Evolutionary conservation across 164 flowering plant species (phyloP).

Genomic region (Stephania japonica): DNA sequence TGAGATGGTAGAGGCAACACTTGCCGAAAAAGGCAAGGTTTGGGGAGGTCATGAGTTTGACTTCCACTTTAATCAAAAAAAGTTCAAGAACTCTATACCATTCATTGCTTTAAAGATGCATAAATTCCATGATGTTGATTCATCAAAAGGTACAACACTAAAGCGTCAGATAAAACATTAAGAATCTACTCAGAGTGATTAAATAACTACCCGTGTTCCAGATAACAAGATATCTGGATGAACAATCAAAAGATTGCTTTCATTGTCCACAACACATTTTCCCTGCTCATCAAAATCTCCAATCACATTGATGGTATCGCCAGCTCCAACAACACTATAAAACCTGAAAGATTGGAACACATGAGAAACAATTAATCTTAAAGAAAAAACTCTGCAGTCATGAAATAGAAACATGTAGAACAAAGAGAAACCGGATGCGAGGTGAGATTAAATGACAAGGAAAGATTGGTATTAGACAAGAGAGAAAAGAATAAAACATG

Average conservation of each 20-base stretch:
- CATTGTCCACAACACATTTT: conserved; percentile 60
- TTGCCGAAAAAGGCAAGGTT: too few relatives aligned
- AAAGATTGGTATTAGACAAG: too few relatives aligned
- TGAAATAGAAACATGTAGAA: too few relatives aligned
- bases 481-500: too few relatives aligned
- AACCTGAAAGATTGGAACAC: conserved; percentile 43
- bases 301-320: conserved; percentile 82
- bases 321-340: conserved; percentile 72
- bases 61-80: too few relatives aligned
- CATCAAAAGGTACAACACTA: neutral
- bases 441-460: too few relatives aligned
- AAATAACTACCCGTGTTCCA: conserved; percentile 77
- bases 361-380: neutral
- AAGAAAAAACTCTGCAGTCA: neutral
- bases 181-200: neutral
- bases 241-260: conserved; percentile 58
- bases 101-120: neutral
- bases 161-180: neutral
- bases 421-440: too few relatives aligned
- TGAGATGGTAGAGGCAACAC: neutral
- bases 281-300: conserved; percentile 82
- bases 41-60: too few relatives aligned
- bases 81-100: too few relatives aligned
- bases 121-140: neutral
- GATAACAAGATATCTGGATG: conserved; percentile 84